A percentile compares a stretch with the other conserved stretches of the same genome.
Evolutionary conservation across 768 basidiomycete genomes (phyloP).

Genomic region (Trametopsis cervina): DNA sequence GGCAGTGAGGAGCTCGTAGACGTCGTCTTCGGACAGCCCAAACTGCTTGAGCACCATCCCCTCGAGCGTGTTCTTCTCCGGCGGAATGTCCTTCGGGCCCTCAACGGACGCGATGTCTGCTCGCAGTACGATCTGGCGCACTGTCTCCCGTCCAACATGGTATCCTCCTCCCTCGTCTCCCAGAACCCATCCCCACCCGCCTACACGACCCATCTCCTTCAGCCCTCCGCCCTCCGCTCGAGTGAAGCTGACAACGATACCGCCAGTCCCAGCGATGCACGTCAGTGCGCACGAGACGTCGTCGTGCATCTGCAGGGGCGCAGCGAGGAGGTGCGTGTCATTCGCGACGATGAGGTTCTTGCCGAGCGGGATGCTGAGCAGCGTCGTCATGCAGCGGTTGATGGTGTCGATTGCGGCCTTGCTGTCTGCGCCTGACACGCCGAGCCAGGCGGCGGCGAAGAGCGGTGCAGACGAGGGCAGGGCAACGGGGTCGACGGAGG

Average conservation of each 20-base stretch:
- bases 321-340: slow-evolving; percentile 80
- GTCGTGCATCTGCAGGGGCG: slow-evolving; percentile 57
- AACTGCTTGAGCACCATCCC: slow-evolving; percentile 47
- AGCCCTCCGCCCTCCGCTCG: slow-evolving; percentile 34
- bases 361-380: slow-evolving; percentile 53
- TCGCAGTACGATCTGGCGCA: slow-evolving; percentile 59
- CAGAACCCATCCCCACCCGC: slow-evolving; percentile 82
- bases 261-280: slow-evolving; percentile 79
- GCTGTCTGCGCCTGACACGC: slow-evolving; percentile 77
- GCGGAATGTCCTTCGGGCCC: slow-evolving; percentile 9
- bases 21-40: slow-evolving; percentile 33
- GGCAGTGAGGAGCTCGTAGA: slow-evolving; percentile 58
- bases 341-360: slow-evolving; percentile 60
- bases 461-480: slow-evolving; percentile 29
- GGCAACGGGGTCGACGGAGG: slow-evolving; percentile 28
- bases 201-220: slow-evolving; percentile 59
- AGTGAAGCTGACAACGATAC: slow-evolving; percentile 63
- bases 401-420: slow-evolving; percentile 52
- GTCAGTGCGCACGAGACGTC: slow-evolving; percentile 60
- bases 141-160: slow-evolving; percentile 68
- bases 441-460: slow-evolving; percentile 77
- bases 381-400: slow-evolving; percentile 42
- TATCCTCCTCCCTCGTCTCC: slow-evolving; percentile 84
- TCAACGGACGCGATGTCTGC: slow-evolving; percentile 42
- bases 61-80: slow-evolving; percentile 28